phyloP scores from a whole-genome alignment of 1,139 yeast species.

The Diutina scorzettiae region DNA sequence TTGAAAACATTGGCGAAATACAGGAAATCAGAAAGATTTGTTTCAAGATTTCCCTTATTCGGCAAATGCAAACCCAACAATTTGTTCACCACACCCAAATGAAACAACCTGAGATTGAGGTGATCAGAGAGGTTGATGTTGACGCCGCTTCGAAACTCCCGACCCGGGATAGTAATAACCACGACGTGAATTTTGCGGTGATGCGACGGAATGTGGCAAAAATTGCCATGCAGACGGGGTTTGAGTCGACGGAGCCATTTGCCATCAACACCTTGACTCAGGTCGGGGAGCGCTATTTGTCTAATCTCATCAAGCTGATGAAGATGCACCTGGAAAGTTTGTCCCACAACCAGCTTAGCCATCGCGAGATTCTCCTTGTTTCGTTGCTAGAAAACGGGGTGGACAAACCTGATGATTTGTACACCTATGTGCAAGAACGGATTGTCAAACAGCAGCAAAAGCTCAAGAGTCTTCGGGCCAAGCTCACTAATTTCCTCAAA shows the following conservation, averaged over 20 bases:
- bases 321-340: slow-evolving; percentile 59
- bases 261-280: slow-evolving; percentile 79
- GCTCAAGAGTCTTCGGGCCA: slow-evolving; percentile 53
- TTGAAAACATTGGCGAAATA: slow-evolving; percentile 61
- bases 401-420: slow-evolving; percentile 64
- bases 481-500: slow-evolving; percentile 62
- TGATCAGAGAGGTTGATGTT: slow-evolving; percentile 55
- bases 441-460: slow-evolving; percentile 59
- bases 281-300: slow-evolving; percentile 68
- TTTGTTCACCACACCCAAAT: slow-evolving; percentile 65
- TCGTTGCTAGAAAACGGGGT: slow-evolving; percentile 79
- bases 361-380: slow-evolving; percentile 42
- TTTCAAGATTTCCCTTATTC: slow-evolving; percentile 74
- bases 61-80: slow-evolving; percentile 84
- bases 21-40: slow-evolving; percentile 84
- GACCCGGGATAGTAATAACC: slow-evolving; percentile 47
- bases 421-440: slow-evolving; percentile 64
- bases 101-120: slow-evolving; percentile 56
- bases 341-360: slow-evolving; percentile 33
- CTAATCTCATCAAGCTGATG: slow-evolving; percentile 61
- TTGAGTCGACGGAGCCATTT: slow-evolving; percentile 67
- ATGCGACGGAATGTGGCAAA: slow-evolving; percentile 64
- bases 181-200: slow-evolving; percentile 50
- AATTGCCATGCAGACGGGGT: slow-evolving; percentile 86
- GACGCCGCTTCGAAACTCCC: slow-evolving; percentile 70